A percentile compares a stretch with the other conserved stretches of the same genome.
Evolutionary conservation across 2,329 filamentous ascomycete genomes (phyloP).

Genomic region (Botrytis aclada): DNA sequence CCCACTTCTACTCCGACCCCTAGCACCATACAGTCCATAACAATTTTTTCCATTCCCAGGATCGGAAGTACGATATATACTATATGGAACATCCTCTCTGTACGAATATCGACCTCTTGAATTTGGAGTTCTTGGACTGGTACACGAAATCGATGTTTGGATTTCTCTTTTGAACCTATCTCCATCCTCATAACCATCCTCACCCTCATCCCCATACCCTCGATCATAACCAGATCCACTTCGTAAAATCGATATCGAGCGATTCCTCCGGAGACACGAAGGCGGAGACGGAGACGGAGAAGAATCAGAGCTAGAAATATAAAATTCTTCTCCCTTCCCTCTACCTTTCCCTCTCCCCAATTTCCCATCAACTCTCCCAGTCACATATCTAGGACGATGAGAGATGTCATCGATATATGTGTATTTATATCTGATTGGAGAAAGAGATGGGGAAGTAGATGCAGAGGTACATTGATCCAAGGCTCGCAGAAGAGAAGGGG

Average conservation of each 20-base stretch:
- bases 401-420: not conserved
- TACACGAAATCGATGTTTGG: not conserved
- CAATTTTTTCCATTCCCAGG: too few species aligned
- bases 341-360: not conserved
- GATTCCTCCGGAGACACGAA: not conserved
- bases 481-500: not conserved
- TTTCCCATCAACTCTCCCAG: not conserved
- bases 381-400: not conserved
- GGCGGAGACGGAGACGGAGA: not conserved
- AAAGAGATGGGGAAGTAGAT: not conserved
- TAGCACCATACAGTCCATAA: too few species aligned
- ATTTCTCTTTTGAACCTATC: too few species aligned
- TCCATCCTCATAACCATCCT: too few species aligned
- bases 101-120: too few species aligned
- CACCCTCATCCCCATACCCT: too few species aligned
- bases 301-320: not conserved
- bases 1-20: too few species aligned
- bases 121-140: not conserved
- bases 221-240: accelerated
- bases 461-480: not conserved
- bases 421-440: not conserved
- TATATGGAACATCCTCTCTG: too few species aligned
- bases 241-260: not conserved
- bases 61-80: too few species aligned
- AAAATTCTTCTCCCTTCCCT: not conserved